Evolutionary conservation across 768 basidiomycete species (phyloP).

Genomic region (Lactifluus subvellereus): DNA sequence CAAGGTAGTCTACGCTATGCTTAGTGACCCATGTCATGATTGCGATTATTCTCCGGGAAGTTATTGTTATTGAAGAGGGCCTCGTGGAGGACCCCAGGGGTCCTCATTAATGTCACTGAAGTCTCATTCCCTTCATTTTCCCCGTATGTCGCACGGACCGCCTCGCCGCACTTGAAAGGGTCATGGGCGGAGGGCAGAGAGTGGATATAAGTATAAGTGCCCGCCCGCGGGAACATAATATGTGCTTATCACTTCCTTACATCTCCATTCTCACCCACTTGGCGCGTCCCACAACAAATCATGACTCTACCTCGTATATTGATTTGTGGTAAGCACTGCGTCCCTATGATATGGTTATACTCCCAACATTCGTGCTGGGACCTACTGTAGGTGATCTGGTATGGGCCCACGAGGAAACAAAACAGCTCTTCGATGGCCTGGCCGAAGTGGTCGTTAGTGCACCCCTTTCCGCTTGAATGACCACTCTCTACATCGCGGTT

Average conservation of each 20-base stretch:
- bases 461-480: background rate
- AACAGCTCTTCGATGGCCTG: conserved; percentile 55
- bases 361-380: background rate
- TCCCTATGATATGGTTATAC: background rate
- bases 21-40: background rate
- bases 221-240: background rate
- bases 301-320: conserved; percentile 29
- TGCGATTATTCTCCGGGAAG: background rate
- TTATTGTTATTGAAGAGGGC: background rate
- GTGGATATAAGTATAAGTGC: background rate
- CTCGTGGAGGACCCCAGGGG: background rate
- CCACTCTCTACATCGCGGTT: background rate
- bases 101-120: background rate
- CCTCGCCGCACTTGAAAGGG: background rate
- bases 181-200: background rate
- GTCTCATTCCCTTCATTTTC: background rate
- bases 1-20: background rate
- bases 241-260: background rate
- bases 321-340: conserved; percentile 30
- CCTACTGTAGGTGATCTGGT: conserved; percentile 52
- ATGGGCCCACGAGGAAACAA: conserved; percentile 76
- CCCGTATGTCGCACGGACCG: conserved; percentile 1
- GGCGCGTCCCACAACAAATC: background rate
- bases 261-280: background rate
- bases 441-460: conserved; percentile 71